Percentiles rank a stretch among this genome's conserved stretches.
These are phyloP conservation scores for Hebeloma cylindrosporum DNA, from an alignment of 768 basidiomycete genomes.

Conservation along the genomic window DNA sequence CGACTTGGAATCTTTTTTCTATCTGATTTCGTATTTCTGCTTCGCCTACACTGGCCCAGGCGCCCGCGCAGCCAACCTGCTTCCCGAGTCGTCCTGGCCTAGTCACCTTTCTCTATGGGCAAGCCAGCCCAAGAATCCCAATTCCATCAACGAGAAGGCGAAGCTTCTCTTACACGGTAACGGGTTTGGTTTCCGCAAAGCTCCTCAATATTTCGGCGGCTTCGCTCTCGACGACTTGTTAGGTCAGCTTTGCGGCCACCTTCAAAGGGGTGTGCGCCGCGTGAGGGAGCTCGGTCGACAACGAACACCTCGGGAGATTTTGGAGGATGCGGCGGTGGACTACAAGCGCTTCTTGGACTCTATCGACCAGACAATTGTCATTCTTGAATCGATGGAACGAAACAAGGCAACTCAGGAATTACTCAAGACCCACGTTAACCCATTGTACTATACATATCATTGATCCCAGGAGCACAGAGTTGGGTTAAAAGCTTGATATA, in stretches of 20 bases:
- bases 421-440: no score
- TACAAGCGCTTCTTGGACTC: neutral
- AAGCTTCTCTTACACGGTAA: constrained; percentile 3
- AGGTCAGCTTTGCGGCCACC: neutral
- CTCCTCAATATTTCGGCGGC: constrained; percentile 1
- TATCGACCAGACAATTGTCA: no score
- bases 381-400: no score
- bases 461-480: no score
- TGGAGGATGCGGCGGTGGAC: neutral
- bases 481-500: no score
- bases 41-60: neutral
- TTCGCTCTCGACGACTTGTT: constrained; percentile 1
- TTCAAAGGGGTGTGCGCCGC: neutral
- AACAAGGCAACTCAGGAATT: no score
- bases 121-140: neutral
- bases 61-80: neutral
- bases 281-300: neutral
- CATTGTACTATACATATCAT: no score
- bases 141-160: constrained; percentile 9
- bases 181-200: neutral
- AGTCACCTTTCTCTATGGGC: neutral
- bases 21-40: constrained; percentile 9
- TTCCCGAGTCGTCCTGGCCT: neutral
- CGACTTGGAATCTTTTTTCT: constrained; percentile 15
- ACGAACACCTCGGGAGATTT: neutral